Base-by-base conservation (phyloP, 306 rosid species). In the Fagus crenata region DNA sequence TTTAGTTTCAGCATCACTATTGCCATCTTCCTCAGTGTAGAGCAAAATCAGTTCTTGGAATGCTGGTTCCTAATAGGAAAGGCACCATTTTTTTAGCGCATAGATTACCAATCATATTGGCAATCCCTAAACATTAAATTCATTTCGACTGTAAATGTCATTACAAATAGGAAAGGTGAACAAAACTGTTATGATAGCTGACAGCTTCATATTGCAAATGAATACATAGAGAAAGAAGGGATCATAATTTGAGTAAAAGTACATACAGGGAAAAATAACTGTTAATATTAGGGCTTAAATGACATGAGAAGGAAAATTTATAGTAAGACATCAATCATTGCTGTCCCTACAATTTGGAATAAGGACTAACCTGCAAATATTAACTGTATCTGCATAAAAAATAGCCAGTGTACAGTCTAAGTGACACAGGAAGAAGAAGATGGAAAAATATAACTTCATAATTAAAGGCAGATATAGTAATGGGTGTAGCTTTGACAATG, bases 21-120 rank as follows among this genome's bases (percentile, higher is more conserved):
- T 85, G 40, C 76, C 86, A 61, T 67, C 88, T 74, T 92, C 89
- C 63, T 92, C 78, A 61, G 98, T 87, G 81, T 90, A 92, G 67
- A 94, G 93, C 83, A 94, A 85, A 85, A 94, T 92, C 85, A 94
- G 84, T 86, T 94, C 98, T 88, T 90, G 87, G 74, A 90, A 94
- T 69, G 97, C 95, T 55, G 98, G 95, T 85, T 94, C 98, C 98
- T 94, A 77, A 55, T 77, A 78, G 59, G 75, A 43, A 71, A 83
- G 80, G 33, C 31, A 70, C 58, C 70, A 79, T 18, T 67, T n/a
- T 71, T 69, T 56, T 63, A 63, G 69, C 42, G 61, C 51, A 82
- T 37, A 18, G 22, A 61, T 41, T 72, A 32, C 68, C n/a, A 37
- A 40, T 37, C 18, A 5, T 32, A 49, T 41, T 8, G 60, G 31